phyloP scores from a whole-genome alignment of 169 alveolate genomes.

The Plasmodium inui region DNA sequence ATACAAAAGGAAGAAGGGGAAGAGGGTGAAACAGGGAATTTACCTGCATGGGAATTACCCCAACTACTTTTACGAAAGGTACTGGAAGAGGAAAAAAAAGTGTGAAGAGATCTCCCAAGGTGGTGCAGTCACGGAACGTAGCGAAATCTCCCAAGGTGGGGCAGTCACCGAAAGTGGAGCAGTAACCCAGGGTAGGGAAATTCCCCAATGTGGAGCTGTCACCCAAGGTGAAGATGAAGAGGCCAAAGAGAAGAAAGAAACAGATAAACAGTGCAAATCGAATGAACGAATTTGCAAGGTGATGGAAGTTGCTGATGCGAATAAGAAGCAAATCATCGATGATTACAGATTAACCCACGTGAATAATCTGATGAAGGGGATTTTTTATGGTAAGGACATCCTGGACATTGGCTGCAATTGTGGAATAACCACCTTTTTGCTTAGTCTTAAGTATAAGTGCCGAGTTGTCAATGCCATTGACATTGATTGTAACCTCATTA shows the following conservation, averaged over 20 bases:
- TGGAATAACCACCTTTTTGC: constrained; percentile 35
- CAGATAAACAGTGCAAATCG: neutral
- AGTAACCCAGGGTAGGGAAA: neutral
- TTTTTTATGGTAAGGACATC: constrained; percentile 26
- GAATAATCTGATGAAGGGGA: constrained; percentile 13
- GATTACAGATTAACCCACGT: constrained; percentile 48
- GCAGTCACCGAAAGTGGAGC: neutral
- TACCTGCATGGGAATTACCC: constrained; percentile 38
- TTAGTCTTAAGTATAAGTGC: constrained; percentile 51
- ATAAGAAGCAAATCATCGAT: neutral
- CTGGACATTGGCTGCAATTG: constrained; percentile 67
- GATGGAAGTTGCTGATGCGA: neutral
- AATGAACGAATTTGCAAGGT: neutral
- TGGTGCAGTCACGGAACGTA: neutral
- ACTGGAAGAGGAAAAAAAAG: constrained; percentile 8
- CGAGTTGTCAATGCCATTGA: constrained; percentile 58
- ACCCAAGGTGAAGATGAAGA: neutral
- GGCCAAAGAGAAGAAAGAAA: neutral
- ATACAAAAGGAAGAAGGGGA: neutral
- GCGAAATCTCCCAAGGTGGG: neutral
- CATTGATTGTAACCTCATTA: constrained; percentile 30
- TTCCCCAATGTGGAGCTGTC: neutral
- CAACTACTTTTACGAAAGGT: constrained; percentile 36
- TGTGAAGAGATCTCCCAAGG: neutral
- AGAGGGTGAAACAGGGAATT: neutral